Base-by-base conservation (phyloP, 345 rosid species). In the Euphorbia pulcherrima region DNA sequence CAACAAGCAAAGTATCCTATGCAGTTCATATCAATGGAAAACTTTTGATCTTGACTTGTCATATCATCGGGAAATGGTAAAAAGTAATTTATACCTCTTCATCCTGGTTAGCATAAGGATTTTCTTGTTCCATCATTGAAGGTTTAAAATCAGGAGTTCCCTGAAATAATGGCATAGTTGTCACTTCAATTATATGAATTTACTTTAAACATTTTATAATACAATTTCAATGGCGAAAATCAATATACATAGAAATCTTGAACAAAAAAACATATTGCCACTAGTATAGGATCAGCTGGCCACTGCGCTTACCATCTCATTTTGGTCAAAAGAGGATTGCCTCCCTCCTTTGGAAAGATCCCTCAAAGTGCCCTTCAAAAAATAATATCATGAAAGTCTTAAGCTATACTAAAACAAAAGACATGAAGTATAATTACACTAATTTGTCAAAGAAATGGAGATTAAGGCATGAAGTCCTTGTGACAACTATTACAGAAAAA, bases 301-400 rank as follows among this genome's bases (percentile, higher is more conserved):
- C 57, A 61, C 44, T 57, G 52, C 28, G 70, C 84, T 24, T 80
- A 82, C 88, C 65, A 37, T 73, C 58, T 76, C 84, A 74, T 66
- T 78, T 54, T 73, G 77, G 69, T 76, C 79, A 0, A 57, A 67
- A 64, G 71, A 41, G 33, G 60, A 18, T 56, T 62, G 75, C 68
- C 71, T 78, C 55, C 78, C 84, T 1, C 79, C 80, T 74, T 74
- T 84, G 44, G 74, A 65, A 72, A 84, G 84, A 75, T 80, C 82
- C 72, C 82, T 84, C 65, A 84, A 64, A 64, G 85, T 82, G 14
- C 85, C 85, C 85, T 82, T 72, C 59, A 69, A 60, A 64, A 70
- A 13, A 52, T 29, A 46, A 39, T n/a, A 12, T 47, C 39, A 65
- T 6, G 24, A 29, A 58, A 60, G 67, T 0, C 20, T 47, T 64